These are phyloP conservation scores for Tanacetum coccineum DNA, from an alignment of 129 eudicot genomes.

Conservation along the genomic window DNA sequence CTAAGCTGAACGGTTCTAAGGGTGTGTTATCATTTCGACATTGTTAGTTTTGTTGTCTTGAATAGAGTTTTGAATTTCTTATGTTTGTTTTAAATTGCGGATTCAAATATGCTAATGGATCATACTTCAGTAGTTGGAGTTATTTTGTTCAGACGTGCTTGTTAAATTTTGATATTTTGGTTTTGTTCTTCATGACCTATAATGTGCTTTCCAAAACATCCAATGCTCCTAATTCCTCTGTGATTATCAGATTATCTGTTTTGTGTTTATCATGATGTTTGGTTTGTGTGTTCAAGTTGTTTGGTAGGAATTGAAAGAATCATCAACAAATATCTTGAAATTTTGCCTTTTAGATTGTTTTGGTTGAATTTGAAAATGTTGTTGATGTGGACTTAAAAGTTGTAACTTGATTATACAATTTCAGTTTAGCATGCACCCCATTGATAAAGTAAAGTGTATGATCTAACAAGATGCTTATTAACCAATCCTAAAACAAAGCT, in stretches of 20 bases:
- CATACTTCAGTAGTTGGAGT: constrained; percentile 12
- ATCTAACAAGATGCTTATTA: constrained; percentile 12
- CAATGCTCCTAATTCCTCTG: no score
- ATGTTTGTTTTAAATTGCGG: constrained; percentile 18
- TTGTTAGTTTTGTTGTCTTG: constrained; percentile 31
- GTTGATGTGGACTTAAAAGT: no score
- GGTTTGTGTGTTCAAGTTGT: no score
- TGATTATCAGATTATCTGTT: not conserved
- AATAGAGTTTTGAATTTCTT: constrained; percentile 14
- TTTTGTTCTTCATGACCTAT: no score
- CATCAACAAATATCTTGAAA: no score
- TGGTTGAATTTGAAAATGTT: no score
- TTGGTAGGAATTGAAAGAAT: no score
- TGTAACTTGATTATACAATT: no score
- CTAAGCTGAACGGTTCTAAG: constrained; percentile 13
- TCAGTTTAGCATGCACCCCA: no score
- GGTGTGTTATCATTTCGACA: constrained; percentile 4
- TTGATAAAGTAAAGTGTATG: not conserved
- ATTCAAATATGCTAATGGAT: constrained; percentile 24
- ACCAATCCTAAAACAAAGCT: not conserved
- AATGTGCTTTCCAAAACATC: not conserved
- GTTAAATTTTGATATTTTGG: not conserved
- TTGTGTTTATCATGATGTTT: no score
- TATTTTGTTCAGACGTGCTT: not conserved
- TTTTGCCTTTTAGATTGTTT: no score